Percentiles rank a stretch among this genome's conserved stretches.
Conservation (phyloP, 495 filamentous ascomycete genomes). For the Cudoniella acicularis region DNA sequence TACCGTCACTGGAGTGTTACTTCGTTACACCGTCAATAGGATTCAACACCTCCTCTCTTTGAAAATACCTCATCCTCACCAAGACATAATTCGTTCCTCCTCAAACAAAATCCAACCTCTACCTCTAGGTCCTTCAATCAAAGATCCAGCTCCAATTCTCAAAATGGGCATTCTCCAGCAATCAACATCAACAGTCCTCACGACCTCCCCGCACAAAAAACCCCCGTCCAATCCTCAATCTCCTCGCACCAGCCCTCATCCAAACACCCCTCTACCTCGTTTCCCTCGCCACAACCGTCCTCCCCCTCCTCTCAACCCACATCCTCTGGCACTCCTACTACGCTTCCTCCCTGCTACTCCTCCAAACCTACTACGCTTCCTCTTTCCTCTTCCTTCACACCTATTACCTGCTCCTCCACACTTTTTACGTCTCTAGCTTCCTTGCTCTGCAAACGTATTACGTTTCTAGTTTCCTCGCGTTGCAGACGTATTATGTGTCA, state of each 20-base stretch:
- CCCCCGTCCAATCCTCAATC: not conserved
- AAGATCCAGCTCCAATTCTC: too few relatives aligned
- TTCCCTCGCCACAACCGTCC: not conserved
- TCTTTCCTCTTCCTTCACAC: not conserved
- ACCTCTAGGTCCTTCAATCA: too few relatives aligned
- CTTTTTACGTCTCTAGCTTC: conserved; percentile 7
- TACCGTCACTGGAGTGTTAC: too few relatives aligned
- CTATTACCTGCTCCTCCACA: conserved; percentile 11
- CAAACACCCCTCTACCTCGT: not conserved
- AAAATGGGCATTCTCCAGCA: not conserved
- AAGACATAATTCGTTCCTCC: too few relatives aligned
- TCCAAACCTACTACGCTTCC: not conserved
- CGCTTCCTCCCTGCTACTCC: not conserved
- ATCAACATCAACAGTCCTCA: not conserved
- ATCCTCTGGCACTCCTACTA: not conserved
- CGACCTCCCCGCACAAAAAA: not conserved
- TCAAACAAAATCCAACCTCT: too few relatives aligned
- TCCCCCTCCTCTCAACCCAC: not conserved
- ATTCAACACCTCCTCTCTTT: too few relatives aligned
- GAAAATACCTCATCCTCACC: too few relatives aligned
- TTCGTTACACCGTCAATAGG: too few relatives aligned
- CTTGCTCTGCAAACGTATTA: conserved; percentile 9
- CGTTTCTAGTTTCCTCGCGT: not conserved
- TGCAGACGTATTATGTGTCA: not conserved
- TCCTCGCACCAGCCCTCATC: not conserved